Base-by-base conservation (phyloP, 1,284 basidiomycete species). In the Cutaneotrichosporon curvatum region DNA sequence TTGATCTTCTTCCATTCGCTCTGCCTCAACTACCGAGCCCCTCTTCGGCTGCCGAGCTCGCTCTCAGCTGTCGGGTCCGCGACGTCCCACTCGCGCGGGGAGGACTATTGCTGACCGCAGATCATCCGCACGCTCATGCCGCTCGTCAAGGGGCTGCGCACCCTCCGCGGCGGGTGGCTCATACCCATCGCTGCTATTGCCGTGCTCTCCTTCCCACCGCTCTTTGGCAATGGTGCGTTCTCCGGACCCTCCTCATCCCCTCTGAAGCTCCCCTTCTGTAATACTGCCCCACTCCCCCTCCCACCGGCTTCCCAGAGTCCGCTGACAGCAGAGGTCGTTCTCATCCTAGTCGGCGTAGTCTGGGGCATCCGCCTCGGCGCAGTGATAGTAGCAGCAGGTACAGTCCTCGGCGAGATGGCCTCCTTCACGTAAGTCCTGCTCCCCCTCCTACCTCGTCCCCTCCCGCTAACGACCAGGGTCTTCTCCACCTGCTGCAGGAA, bases 151-250 rank as follows among this genome's bases (percentile, higher is more conserved):
- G 45, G 48, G 14, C 20, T 62, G 37, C 45, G 50, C 12, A 30
- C 41, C 7, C 21, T 60, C 21, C 49, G 48, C n/a, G 60, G 47
- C 11, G 66, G 66, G 6, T 72, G 63, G 56, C 30, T 60, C 19
- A 60, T 68, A 12, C 68, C 70, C 3, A 62, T 67, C 22, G 60
- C 54, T 6, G 58, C 68, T 22, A 59, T 73, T 28, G 60, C 72
- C 47, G 61, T 73, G 33, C 56, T 73, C 34, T 67, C 63, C 10
- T 73, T 74, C 57, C 72, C 73, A 0, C 73, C 72, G 0, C 52
- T 73, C 1, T 69, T 68, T 31, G 68, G 69, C 10, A 65, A 65
- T 41, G 65, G 66, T 56, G 33, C 38, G 58, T 54, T 3, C 8
- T 14, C n/a, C 28, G 16, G 40, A 3, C 23, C 30, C 8, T 18